A percentile compares a stretch with the other conserved stretches of the same genome.
phyloP scores from a whole-genome alignment of 352 stramenopile genomes.

The Albugo laibachii region DNA sequence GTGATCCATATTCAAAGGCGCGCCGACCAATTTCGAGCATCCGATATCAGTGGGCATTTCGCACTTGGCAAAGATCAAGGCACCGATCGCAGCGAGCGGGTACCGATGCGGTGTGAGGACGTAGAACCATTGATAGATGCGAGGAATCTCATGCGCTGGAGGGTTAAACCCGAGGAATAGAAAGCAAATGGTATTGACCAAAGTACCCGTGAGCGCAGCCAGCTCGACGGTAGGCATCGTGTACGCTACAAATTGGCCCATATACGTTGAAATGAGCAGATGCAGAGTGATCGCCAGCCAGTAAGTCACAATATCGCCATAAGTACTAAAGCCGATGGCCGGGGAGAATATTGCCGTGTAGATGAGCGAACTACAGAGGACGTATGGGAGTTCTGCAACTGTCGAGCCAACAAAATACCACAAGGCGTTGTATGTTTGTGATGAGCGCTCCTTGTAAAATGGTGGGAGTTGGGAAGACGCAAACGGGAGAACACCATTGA shows the following conservation, averaged over 20 bases:
- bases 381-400: conserved; percentile 52
- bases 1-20: conserved; percentile 2
- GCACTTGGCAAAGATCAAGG: conserved; percentile 10
- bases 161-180: conserved; percentile 36
- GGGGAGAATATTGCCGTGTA: conserved; percentile 62
- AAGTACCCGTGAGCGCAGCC: conserved; percentile 14
- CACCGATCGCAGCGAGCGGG: neutral
- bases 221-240: conserved; percentile 21
- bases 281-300: conserved; percentile 35
- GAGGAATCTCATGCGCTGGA: conserved; percentile 11
- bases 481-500: conserved; percentile 47
- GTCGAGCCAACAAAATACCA: conserved; percentile 53
- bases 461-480: conserved; percentile 63
- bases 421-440: conserved; percentile 51
- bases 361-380: conserved; percentile 14
- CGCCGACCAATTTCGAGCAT: conserved; percentile 12
- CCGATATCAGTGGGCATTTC: conserved; percentile 5
- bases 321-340: conserved; percentile 20
- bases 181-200: conserved; percentile 27
- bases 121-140: conserved; percentile 9
- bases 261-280: conserved; percentile 38
- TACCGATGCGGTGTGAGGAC: conserved; percentile 3
- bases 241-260: conserved; percentile 54
- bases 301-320: conserved; percentile 27
- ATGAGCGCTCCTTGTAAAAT: conserved; percentile 79